Base-by-base conservation (phyloP, 768 basidiomycete species). In the Kondoa subrosea region DNA sequence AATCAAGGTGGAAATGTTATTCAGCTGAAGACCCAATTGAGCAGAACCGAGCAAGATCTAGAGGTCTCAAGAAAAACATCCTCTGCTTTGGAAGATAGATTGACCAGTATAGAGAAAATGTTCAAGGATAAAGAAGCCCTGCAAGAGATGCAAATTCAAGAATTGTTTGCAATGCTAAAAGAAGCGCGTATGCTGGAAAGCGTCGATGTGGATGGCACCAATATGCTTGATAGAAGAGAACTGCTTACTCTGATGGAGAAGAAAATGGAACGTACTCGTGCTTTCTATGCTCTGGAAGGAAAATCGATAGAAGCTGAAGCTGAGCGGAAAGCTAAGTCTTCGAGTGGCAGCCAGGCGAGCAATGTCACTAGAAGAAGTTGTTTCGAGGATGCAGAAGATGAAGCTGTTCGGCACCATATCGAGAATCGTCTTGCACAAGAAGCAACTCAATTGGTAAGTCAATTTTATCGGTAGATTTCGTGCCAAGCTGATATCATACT, bases 101-200 rank as follows among this genome's bases (percentile, higher is more conserved):
- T 95, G 66, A 85, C 84, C 72, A 81, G 82, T 56, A 88, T 91
- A 78, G 88, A 86, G 76, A 76, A 79, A 17, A 84, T 83, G 16
- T 91, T 91, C 74, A 88, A 92, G 74, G 88, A 90, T 67, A 84
- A 84, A 72, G 89, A 96, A 67, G 81, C 83, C 2, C 88, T 93
- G 76, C 84, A 93, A 16, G 91, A 95, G 75, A 82, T 86, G 15
- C 89, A 95, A 79, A 92, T 93, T 69, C 84, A 88, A 81, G 91
- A 95, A 75, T 78, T 96, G 21, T 97, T 92, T 80, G 82, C 87
- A 72, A 93, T 95, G 90, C 80, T 97, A 66, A 88, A 85, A 75
- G 88, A 93, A 73, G 82, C 87, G 34, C 73, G 74, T 27, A 85
- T 87, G 16, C 82, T 89, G 40, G 87, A 88, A 67, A 83, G 82